These are phyloP conservation scores for Trypanosomatidae sp. DNA, from an alignment of 208 protist species.

Conservation along the genomic window DNA sequence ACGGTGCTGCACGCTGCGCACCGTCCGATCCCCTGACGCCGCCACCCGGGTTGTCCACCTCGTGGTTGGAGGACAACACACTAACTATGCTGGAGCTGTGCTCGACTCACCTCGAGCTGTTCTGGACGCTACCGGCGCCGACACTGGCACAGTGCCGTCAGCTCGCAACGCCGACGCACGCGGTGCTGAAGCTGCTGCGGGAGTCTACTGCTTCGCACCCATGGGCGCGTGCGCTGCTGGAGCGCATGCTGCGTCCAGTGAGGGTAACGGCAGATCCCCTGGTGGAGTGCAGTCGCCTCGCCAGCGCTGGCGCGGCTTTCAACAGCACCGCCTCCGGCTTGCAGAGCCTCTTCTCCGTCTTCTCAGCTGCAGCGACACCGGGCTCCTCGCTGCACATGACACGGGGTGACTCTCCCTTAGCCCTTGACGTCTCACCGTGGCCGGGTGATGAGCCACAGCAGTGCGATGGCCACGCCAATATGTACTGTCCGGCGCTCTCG, in stretches of 20 bases:
- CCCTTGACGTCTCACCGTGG: neutral
- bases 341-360: neutral
- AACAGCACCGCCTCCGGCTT: neutral
- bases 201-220: constrained; percentile 5
- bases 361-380: neutral
- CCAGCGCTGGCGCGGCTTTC: neutral
- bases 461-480: neutral
- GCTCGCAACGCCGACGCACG: constrained; percentile 16
- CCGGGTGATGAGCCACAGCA: neutral
- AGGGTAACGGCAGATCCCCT: neutral
- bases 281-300: neutral
- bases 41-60: constrained; percentile 1
- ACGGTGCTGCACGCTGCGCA: too few species aligned
- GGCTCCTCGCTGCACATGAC: neutral
- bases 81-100: constrained; percentile 39
- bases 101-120: constrained; percentile 34
- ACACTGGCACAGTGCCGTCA: constrained; percentile 23
- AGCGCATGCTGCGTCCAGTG: constrained; percentile 14
- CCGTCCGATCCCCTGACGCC: neutral
- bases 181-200: constrained; percentile 13
- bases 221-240: constrained; percentile 16
- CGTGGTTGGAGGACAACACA: constrained; percentile 32
- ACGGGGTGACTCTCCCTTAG: neutral
- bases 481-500: constrained; percentile 33
- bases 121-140: constrained; percentile 33